Percentiles rank a stretch among this genome's conserved stretches.
phyloP scores from a whole-genome alignment of 2,329 filamentous ascomycete genomes.

The Pseudogymnoascus pannorum region DNA sequence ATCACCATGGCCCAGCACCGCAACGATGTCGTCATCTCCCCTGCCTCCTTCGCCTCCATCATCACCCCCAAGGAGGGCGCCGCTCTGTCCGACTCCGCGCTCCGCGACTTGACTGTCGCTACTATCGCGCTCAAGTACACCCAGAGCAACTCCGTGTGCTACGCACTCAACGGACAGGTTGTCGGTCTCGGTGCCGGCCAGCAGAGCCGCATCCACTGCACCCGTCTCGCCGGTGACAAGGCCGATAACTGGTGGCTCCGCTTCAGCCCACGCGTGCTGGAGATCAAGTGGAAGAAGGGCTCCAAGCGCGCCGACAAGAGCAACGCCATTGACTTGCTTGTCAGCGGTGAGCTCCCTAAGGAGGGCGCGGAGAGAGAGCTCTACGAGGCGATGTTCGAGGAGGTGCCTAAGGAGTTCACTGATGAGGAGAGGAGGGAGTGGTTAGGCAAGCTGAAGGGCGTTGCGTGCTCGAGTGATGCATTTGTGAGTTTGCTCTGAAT shows the following conservation, averaged over 20 bases:
- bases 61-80: conserved; percentile 76
- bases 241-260: conserved; percentile 99
- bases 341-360: conserved; percentile 81
- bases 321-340: conserved; percentile 94
- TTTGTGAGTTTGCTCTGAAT: conserved; percentile 63
- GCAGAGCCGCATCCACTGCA: conserved; percentile 98
- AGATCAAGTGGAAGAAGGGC: conserved; percentile 94
- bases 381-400: conserved; percentile 85
- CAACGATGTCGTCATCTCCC: conserved; percentile 83
- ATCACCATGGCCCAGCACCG: conserved; percentile 83
- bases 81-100: conserved; percentile 68
- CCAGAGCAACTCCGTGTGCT: conserved; percentile 98
- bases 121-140: conserved; percentile 98
- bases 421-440: conserved; percentile 77
- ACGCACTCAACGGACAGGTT: conserved; percentile 87
- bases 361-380: conserved; percentile 74
- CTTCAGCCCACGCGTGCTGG: conserved; percentile 83
- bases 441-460: conserved; percentile 72
- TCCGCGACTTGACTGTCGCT: conserved; percentile 85
- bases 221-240: conserved; percentile 92
- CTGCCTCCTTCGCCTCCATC: conserved; percentile 76
- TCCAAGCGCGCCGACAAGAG: conserved; percentile 95
- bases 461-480: conserved; percentile 87
- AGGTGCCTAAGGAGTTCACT: conserved; percentile 76
- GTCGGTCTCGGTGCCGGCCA: conserved; percentile 92